A percentile compares a stretch with the other conserved stretches of the same genome.
Evolutionary conservation across 257 asterid genomes (phyloP).

Genomic region (Forsythia suspensa): DNA sequence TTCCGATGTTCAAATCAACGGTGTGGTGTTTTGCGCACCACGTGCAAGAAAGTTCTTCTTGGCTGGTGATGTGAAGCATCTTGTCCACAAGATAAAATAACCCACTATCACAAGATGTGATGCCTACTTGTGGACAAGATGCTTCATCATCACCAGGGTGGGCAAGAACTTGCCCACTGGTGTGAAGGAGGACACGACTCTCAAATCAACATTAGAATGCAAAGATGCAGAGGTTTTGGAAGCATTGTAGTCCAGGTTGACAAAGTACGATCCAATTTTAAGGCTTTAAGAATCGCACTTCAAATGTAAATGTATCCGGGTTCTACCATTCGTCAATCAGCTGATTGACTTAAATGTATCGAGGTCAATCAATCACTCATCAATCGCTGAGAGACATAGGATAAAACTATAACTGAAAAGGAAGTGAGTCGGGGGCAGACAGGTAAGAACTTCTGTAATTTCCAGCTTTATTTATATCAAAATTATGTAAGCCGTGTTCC

Average conservation of each 20-base stretch:
- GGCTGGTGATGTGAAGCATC: too few relatives aligned
- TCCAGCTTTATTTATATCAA: constrained; percentile 14
- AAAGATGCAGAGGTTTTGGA: neutral
- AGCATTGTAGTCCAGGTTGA: neutral
- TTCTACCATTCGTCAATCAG: neutral
- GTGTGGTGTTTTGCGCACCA: too few relatives aligned
- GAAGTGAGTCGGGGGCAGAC: neutral
- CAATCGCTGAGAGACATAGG: neutral
- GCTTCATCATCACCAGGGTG: too few relatives aligned
- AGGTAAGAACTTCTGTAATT: neutral
- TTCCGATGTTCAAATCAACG: neutral
- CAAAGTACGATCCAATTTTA: neutral
- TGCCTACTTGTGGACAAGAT: too few relatives aligned
- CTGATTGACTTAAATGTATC: neutral
- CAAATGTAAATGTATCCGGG: neutral
- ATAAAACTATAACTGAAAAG: neutral
- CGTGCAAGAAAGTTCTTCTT: too few relatives aligned
- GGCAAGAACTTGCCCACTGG: too few relatives aligned
- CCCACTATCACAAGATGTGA: too few relatives aligned
- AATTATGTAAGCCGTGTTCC: constrained; percentile 10
- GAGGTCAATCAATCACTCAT: neutral
- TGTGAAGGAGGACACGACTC: too few relatives aligned
- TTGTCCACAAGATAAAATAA: too few relatives aligned
- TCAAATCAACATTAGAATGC: neutral
- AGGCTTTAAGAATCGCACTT: neutral